Evolutionary conservation across 352 stramenopile genomes (phyloP).

Genomic region (Globisporangium megalacanthum): DNA sequence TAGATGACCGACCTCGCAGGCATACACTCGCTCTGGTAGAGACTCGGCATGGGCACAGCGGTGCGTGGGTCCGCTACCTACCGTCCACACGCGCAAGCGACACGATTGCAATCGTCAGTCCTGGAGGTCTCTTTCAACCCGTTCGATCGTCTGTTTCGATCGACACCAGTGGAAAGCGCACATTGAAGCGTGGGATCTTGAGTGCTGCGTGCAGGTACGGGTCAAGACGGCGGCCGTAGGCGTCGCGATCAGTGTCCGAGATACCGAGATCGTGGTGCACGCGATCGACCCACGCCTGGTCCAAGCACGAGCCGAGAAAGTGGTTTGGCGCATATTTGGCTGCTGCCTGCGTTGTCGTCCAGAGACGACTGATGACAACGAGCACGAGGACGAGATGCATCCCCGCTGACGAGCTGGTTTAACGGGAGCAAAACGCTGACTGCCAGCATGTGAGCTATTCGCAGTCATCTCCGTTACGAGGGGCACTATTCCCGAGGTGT

Average conservation of each 20-base stretch:
- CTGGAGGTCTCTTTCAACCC: not conserved
- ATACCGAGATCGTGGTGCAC: slow-evolving; percentile 22
- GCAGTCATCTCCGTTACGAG: no score
- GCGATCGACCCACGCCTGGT: slow-evolving; percentile 25
- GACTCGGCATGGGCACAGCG: slow-evolving; percentile 7
- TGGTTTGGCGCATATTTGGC: slow-evolving; percentile 29
- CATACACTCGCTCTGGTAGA: slow-evolving; percentile 30
- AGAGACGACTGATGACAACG: not conserved
- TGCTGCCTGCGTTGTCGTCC: not conserved
- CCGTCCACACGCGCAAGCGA: not conserved
- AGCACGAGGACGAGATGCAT: not conserved
- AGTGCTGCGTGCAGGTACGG: slow-evolving; percentile 33
- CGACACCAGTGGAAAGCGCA: slow-evolving; percentile 3
- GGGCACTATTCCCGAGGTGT: no score
- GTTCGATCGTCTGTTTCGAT: not conserved
- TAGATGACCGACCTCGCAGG: slow-evolving; percentile 21
- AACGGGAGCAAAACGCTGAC: no score
- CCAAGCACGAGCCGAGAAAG: slow-evolving; percentile 33
- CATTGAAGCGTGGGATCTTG: slow-evolving; percentile 23
- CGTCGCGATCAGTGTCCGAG: slow-evolving; percentile 18
- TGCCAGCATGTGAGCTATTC: no score
- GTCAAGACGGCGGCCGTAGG: slow-evolving; percentile 15
- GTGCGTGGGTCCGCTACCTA: slow-evolving; percentile 25
- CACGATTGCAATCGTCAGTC: not conserved
- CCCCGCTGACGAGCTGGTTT: not conserved